phyloP scores from a whole-genome alignment of 208 protist species.

The Crithidia mellificae region DNA sequence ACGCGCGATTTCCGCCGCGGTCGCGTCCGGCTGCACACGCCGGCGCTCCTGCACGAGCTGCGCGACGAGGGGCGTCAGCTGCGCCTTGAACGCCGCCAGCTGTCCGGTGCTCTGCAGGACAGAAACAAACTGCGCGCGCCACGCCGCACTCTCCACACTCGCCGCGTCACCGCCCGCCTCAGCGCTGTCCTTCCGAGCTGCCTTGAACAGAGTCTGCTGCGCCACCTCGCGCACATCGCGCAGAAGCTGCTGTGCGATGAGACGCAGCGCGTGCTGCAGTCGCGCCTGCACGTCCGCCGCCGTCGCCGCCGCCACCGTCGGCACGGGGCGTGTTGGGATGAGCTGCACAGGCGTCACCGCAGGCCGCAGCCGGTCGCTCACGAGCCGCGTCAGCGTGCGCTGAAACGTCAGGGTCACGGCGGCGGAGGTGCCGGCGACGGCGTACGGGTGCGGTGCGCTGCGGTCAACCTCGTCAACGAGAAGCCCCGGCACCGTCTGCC shows the following conservation, averaged over 20 bases:
- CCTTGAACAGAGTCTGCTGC: not conserved
- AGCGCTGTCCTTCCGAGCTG: not conserved
- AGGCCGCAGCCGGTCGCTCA: slow-evolving; percentile 75
- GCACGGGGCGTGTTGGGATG: slow-evolving; percentile 50
- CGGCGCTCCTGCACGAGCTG: slow-evolving; percentile 72
- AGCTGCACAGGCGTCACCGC: slow-evolving; percentile 67
- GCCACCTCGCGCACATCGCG: slow-evolving; percentile 25
- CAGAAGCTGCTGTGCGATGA: slow-evolving; percentile 33
- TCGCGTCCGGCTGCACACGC: slow-evolving; percentile 10
- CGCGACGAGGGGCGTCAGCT: slow-evolving; percentile 70
- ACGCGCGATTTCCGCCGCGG: slow-evolving; percentile 42
- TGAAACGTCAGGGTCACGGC: slow-evolving; percentile 59
- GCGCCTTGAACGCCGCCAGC: slow-evolving; percentile 70
- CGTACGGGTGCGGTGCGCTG: slow-evolving; percentile 77
- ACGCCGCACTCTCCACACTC: slow-evolving; percentile 22
- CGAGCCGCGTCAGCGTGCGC: slow-evolving; percentile 70
- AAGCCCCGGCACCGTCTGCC: slow-evolving; percentile 49
- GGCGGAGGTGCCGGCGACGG: slow-evolving; percentile 51
- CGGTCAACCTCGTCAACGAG: slow-evolving; percentile 63
- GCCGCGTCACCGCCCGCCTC: not conserved
- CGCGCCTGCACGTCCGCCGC: slow-evolving; percentile 31
- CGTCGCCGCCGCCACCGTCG: slow-evolving; percentile 20
- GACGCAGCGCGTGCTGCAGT: slow-evolving; percentile 33
- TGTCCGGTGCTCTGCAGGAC: slow-evolving; percentile 76
- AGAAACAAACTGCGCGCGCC: slow-evolving; percentile 49